Evolutionary conservation across 106 monocot genomes (phyloP).

Genomic region (Allium cepa): DNA sequence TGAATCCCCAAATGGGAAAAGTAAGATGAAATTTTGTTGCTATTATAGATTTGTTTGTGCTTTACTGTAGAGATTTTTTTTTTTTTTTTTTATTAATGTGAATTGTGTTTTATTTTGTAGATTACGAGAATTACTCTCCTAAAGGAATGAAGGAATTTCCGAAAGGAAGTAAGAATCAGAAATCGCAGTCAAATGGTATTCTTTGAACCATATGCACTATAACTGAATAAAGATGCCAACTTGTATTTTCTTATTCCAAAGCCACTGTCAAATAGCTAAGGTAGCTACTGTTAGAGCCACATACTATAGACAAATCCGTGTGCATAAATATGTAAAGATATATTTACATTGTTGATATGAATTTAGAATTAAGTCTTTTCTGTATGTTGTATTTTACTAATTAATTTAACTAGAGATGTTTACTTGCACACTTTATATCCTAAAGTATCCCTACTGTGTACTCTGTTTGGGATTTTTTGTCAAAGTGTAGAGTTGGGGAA

Average conservation of each 20-base stretch:
- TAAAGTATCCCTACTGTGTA: no score
- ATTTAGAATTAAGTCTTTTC: no score
- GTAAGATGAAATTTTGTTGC: conserved; percentile 22
- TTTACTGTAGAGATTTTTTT: neutral
- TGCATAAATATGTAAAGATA: no score
- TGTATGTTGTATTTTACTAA: no score
- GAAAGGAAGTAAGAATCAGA: conserved; percentile 52
- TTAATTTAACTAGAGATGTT: no score
- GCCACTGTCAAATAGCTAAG: no score
- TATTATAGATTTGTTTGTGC: neutral
- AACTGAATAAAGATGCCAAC: neutral
- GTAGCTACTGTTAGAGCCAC: no score
- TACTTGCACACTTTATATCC: no score
- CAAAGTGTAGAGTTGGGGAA: no score
- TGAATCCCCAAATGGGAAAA: conserved; percentile 54
- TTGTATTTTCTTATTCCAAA: neutral
- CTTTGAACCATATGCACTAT: neutral
- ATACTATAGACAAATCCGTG: no score
- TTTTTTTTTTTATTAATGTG: conserved; percentile 1
- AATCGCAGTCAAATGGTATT: conserved; percentile 73
- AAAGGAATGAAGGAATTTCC: conserved; percentile 74
- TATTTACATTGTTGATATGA: no score
- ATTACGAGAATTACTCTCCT: conserved; percentile 83
- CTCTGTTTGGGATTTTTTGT: no score
- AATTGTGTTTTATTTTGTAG: conserved; percentile 21